A percentile compares a stretch with the other conserved stretches of the same genome.
Evolutionary conservation across 179 eudicot genomes (phyloP).

Genomic region (Beta macrorhiza): DNA sequence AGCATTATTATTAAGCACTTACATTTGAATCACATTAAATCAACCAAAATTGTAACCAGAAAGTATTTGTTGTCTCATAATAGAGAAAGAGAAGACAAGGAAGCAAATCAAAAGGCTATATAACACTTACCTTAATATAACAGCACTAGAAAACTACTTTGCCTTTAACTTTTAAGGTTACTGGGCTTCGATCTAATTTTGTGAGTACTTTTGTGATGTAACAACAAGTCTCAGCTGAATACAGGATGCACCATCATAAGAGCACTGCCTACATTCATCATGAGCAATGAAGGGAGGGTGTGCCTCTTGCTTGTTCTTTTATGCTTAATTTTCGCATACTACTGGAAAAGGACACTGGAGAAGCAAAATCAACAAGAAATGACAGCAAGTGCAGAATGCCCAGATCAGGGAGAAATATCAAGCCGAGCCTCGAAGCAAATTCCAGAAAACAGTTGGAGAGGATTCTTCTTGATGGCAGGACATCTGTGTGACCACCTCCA

Average conservation of each 20-base stretch:
- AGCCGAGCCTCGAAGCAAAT: slow-evolving; percentile 45
- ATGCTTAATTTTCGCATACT: background rate
- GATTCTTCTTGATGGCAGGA: slow-evolving; percentile 37
- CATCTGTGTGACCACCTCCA: slow-evolving; percentile 43
- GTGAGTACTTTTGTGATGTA: background rate
- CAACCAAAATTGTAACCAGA: background rate
- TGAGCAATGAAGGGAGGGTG: background rate
- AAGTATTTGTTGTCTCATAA: background rate
- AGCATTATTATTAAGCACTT: background rate
- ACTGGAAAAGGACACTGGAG: background rate
- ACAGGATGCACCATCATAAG: background rate
- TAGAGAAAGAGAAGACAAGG: background rate
- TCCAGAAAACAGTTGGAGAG: slow-evolving; percentile 41
- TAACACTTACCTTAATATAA: background rate
- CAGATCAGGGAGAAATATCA: slow-evolving; percentile 30
- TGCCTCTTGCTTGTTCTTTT: background rate
- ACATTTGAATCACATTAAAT: background rate
- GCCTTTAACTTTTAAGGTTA: no score
- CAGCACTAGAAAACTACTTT: background rate
- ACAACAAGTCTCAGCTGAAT: background rate
- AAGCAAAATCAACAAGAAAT: background rate
- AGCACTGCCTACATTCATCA: background rate
- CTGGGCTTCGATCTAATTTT: no score
- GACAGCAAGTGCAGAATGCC: background rate
- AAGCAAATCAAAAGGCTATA: background rate